Base-by-base conservation (phyloP, 306 rosid species). In the Prunus mira region DNA sequence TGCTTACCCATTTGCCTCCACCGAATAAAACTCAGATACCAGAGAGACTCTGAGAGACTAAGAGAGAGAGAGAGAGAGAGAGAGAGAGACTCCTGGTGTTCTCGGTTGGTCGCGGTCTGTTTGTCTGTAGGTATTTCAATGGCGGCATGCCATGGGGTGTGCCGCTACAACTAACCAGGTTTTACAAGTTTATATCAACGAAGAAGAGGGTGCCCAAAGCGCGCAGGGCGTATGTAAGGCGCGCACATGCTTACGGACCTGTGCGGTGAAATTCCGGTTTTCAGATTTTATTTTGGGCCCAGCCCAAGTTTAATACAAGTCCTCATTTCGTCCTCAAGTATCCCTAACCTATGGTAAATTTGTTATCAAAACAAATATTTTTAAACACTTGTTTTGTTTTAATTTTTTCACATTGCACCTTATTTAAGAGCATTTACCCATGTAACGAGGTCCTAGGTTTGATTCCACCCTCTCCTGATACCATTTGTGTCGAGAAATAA, bases 1-100 rank as follows among this genome's bases (percentile, higher is more conserved):
- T 55, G 66, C 38, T 62, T 19, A 14, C 79, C 84, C 89, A 85
- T 87, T 41, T 71, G 65, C 24, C 20, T 7, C 4, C 10, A 46
- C 12, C 41, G 19, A 15, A 38, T 38, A 30, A 9, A 9, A 25
- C 24, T 38, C 65, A 18, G 4, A 18, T 7, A 38, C 43, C 43
- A 38, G 43, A 7, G 43, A 38, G 43, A 38, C 9, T 6, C 43
- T 38, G 57, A 52, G 19, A 52, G 57, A 52, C 8, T 5, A 5
- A 17, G 3, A 18, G 57, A 52, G 19, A 51, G 56, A 51, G 25
- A 24, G 25, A 24, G 25, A 24, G 25, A 24, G 24, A 51, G 57
- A 14, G 20, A 52, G 6, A 52, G n/a, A 52, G 22, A 18, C 1
- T 15, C n/a, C n/a, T 17, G 57, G 8, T 14, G 15, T 52, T 52